A percentile compares a stretch with the other conserved stretches of the same genome.
Conservation (phyloP, 75 land plant species). For the Picea sitchensis region DNA sequence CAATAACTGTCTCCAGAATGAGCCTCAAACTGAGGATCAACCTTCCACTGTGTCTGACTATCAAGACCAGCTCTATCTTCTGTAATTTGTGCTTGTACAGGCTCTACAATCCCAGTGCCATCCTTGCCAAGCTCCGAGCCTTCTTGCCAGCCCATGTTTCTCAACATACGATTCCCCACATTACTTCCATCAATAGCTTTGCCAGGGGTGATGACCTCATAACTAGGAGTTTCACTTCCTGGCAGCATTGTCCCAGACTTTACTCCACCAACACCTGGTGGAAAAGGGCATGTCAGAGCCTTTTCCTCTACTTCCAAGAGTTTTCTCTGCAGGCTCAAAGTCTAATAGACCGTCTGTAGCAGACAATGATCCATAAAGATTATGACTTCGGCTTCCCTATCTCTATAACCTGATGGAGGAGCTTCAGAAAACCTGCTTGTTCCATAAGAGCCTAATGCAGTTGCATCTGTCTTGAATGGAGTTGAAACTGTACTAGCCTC, state of each 20-base stretch:
- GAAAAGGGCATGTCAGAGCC: slow-evolving; percentile 64
- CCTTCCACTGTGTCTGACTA: slow-evolving; percentile 56
- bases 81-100: slow-evolving; percentile 74
- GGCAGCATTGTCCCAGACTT: slow-evolving; percentile 29
- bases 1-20: too few relatives aligned
- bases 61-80: slow-evolving; percentile 92
- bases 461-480: slow-evolving; percentile 78
- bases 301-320: slow-evolving; percentile 12
- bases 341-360: slow-evolving; percentile 40
- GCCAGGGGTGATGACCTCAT: slow-evolving; percentile 85
- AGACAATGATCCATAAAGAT: slow-evolving; percentile 79
- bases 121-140: slow-evolving; percentile 97
- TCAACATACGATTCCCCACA: slow-evolving; percentile 96
- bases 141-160: slow-evolving; percentile 99
- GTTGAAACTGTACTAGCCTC: slow-evolving; percentile 13
- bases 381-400: slow-evolving; percentile 86
- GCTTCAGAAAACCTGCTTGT: slow-evolving; percentile 77
- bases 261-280: slow-evolving; percentile 78
- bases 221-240: slow-evolving; percentile 37
- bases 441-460: slow-evolving; percentile 77
- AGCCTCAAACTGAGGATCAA: slow-evolving; percentile 75
- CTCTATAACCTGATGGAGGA: slow-evolving; percentile 68
- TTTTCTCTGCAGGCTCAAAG: slow-evolving; percentile 37
- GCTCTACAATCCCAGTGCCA: slow-evolving; percentile 91
- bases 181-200: slow-evolving; percentile 92